Base-by-base conservation (phyloP, 2,329 filamentous ascomycete genomes). In the Ceratocystis diversiconidia region DNA sequence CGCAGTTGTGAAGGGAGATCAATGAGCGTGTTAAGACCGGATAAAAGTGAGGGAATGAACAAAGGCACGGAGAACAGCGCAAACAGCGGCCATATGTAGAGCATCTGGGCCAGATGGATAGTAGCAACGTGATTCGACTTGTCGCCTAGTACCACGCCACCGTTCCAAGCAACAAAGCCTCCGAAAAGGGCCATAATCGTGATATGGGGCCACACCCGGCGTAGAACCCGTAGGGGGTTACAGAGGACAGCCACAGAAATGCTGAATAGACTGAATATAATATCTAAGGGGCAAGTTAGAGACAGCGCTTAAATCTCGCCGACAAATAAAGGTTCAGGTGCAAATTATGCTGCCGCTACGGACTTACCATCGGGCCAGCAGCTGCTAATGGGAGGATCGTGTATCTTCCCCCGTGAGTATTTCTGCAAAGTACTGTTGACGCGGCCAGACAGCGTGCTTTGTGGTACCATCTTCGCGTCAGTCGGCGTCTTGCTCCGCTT, bases 71-170 rank as follows among this genome's bases (percentile, higher is more conserved):
- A 96, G 77, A 96, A 97, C 76, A 97, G 95, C 44, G 84, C 77
- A 66, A 95, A 86, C 68, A 95, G 88, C 0, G 92, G 87, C 88
- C 91, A 96, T 70, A 97, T 86, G 72, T 99, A 99, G 19, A 97
- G 85, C 83, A 99, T 89, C 75, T 99, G 94, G 0, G 92, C 82
- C 4, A 94, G 76, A 72, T 99, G 92, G 12, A 97, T 77, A 0
- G 91, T 94, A 0, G 92, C 91, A 41, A 94, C 81, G 72, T 99
- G 94, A 72, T 96, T 96, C 30, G 89, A 87, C 76, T 96, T 97
- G 75, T 99, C 94, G 88, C 89, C 92, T 2, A 99, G 82, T 0
- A 97, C 94, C 19, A 99, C 92, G 10, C 92, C 87, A 5, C 89
- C 88, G 71, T 99, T 99, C 88, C 88, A 94, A 7, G 81, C 70